Evolutionary conservation across 345 rosid genomes (phyloP), one percentile per base, ranked within the genome.

Genomic region (Acer saccharum): DNA sequence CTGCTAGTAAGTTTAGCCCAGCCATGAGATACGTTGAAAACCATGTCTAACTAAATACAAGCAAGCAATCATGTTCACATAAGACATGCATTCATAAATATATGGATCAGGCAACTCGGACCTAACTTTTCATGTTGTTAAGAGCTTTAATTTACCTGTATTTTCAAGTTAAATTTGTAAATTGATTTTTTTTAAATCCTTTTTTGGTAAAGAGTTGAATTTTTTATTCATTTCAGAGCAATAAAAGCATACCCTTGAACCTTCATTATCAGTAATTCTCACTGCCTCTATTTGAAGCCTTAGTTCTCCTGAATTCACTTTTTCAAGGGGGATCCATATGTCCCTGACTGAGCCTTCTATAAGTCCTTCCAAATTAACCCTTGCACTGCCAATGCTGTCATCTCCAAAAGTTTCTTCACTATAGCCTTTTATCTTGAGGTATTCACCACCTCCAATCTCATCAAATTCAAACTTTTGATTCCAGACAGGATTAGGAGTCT

Each of bases 251-350:
- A 90, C 96, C 89, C 75, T 86, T 66, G 90, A 86, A 71, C 90
- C 97, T 79, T 92, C 97, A 13, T 27, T 62, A 60, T 85, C 93
- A 64, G 88, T 84, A 10, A 87, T 82, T 77, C 76, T 84, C 69
- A 87, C 75, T 52, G 94, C 94, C 86, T 94, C 97, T 14, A 94
- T 90, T 82, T 87, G 90, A 68, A 96, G 91, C 87, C 94, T 89
- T 69, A 96, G 65, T 79, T 96, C 99, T 80, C 99, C 99, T 21
- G 94, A 89, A 81, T 72, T 92, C 54, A 88, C 99, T 75, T 90
- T 95, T 86, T 96, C 98, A 27, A 94, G 97, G 46, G 98, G 99
- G 73, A 94, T 77, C 97, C 98, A 96, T 43, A 90, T 83, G 79
- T 96, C 91, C 82, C 91, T 86, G 69, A 83, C 70, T 57, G 83